phyloP scores from a whole-genome alignment of 2,329 filamentous ascomycete genomes.

The Scedosporium dehoogii region DNA sequence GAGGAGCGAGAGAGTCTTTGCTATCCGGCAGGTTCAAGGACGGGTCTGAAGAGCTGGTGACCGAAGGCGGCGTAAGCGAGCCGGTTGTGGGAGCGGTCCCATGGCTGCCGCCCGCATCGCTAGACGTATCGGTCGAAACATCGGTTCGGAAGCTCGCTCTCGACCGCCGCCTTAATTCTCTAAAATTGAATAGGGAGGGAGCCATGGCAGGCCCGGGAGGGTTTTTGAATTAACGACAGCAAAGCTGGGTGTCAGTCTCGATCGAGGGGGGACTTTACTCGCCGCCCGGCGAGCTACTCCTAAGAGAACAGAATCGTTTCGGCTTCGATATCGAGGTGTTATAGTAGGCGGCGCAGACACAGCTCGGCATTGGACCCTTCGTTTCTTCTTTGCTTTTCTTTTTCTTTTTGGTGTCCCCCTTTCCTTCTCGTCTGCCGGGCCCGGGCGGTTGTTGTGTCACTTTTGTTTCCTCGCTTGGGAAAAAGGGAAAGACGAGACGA shows the following conservation, averaged over 20 bases:
- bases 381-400: background rate
- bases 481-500: background rate
- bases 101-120: slow-evolving; percentile 46
- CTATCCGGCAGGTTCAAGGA: slow-evolving; percentile 32
- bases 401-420: background rate
- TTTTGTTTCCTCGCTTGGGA: background rate
- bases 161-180: slow-evolving; percentile 67
- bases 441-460: background rate
- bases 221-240: background rate
- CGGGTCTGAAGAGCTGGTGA: slow-evolving; percentile 55
- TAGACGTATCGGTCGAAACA: slow-evolving; percentile 51
- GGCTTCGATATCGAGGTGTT: background rate
- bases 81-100: slow-evolving; percentile 56
- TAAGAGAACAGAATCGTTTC: background rate
- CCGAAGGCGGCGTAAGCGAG: slow-evolving; percentile 66
- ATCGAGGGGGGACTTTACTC: background rate
- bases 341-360: background rate
- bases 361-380: background rate
- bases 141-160: slow-evolving; percentile 62
- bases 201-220: slow-evolving; percentile 31
- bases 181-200: slow-evolving; percentile 57
- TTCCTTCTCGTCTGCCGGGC: background rate
- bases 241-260: background rate
- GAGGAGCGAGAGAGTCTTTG: background rate
- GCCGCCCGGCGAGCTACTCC: background rate